These are phyloP conservation scores for Vinca major DNA, from an alignment of 305 asterid genomes.

Conservation along the genomic window DNA sequence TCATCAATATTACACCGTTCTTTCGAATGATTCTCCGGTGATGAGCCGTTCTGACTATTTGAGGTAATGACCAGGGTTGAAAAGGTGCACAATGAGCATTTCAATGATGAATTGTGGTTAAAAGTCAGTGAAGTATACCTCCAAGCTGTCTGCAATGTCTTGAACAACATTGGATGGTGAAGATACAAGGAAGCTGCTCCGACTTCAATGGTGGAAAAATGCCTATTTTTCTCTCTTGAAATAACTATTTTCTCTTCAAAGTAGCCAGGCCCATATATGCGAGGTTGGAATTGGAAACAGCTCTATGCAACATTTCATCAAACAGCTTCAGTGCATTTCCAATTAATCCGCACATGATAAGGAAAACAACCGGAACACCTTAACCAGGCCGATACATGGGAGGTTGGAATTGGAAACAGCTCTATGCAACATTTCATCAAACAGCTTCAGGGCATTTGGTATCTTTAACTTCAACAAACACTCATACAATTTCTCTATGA, in stretches of 20 bases:
- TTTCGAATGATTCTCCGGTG: slow-evolving; percentile 8
- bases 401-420: neutral
- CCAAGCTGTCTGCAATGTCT: neutral
- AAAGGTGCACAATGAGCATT: slow-evolving; percentile 11
- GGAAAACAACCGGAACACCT: too few species aligned
- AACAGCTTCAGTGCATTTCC: too few species aligned
- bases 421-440: neutral
- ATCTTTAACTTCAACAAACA: neutral
- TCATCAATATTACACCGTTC: slow-evolving; percentile 26
- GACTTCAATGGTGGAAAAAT: too few species aligned
- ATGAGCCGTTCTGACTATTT: slow-evolving; percentile 3
- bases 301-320: too few species aligned
- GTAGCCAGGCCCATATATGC: too few species aligned
- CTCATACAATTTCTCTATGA: neutral
- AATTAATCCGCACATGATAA: too few species aligned
- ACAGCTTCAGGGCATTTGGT: neutral
- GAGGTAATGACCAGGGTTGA: slow-evolving; percentile 26
- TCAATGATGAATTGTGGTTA: neutral
- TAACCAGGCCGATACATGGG: too few species aligned
- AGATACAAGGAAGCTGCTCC: neutral
- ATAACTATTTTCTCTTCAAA: too few species aligned
- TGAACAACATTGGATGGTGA: slow-evolving; percentile 5
- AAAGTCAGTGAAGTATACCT: slow-evolving; percentile 6
- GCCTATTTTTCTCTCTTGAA: too few species aligned
- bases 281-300: too few species aligned